phyloP scores from a whole-genome alignment of 106 monocot genomes.

The Phalaenopsis equestris region DNA sequence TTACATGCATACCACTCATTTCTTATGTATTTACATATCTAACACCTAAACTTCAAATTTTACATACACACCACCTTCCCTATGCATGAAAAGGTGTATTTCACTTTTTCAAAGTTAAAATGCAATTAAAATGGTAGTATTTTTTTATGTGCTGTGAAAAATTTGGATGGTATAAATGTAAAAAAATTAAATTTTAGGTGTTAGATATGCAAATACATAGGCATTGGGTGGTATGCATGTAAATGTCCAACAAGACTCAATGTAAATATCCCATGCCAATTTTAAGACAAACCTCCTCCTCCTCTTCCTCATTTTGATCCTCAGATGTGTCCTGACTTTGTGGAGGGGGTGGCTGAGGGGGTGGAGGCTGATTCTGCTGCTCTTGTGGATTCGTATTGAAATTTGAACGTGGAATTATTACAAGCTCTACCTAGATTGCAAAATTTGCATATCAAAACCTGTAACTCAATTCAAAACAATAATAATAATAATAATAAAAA shows the following conservation, averaged over 20 bases:
- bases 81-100: too few relatives aligned
- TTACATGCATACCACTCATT: too few relatives aligned
- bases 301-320: constrained; percentile 81
- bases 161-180: too few relatives aligned
- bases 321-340: constrained; percentile 73
- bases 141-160: too few relatives aligned
- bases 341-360: constrained; percentile 79
- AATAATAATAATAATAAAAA: background rate
- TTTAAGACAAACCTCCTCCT: constrained; percentile 51
- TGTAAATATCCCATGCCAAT: background rate
- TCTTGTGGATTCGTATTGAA: constrained; percentile 77
- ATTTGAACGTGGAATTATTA: constrained; percentile 86
- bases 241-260: background rate
- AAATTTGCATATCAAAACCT: background rate
- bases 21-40: too few relatives aligned
- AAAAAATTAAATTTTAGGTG: too few relatives aligned
- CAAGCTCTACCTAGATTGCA: constrained; percentile 76
- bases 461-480: background rate
- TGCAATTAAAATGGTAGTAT: too few relatives aligned
- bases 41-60: too few relatives aligned
- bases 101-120: too few relatives aligned
- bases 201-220: too few relatives aligned
- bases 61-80: too few relatives aligned
- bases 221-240: too few relatives aligned
- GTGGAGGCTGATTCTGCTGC: constrained; percentile 81